Base-by-base conservation (phyloP, 2,329 filamentous ascomycete genomes). In the Colletotrichum sp. region DNA sequence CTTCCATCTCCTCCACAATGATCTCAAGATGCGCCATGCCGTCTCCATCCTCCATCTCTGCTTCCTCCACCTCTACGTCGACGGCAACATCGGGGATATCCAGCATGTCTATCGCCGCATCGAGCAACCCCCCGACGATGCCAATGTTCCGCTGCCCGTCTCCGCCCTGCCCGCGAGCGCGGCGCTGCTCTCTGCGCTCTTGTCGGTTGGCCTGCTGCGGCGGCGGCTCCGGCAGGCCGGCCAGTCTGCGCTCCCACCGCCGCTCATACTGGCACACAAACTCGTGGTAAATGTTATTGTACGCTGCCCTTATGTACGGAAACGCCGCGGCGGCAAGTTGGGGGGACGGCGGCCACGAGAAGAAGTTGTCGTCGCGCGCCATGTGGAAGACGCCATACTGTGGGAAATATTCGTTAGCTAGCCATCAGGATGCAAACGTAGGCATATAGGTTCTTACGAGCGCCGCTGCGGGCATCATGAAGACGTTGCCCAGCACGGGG, bases 281-380 rank as follows among this genome's bases (percentile, higher is more conserved):
- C 66, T 86, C 84, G 32, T 84, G 85, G 79, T 89, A 88, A 5
- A 90, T 55, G 68, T 84, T 84, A 76, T 85, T 84, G 79, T 92
- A 90, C 10, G 87, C 77, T 56, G 83, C 83, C 39, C 85, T 84
- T 6, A 87, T 80, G 58, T 86, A 87, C 0, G 90, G 90, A 76
- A 91, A 87, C 4, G 88, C 76, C 2, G 87, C 84, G 67, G 91
- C 81, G n/a, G 86, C 88, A 74, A 89, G 87, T 52, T 87, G 84
- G 1, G 89, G 87, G 1, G 89, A 88, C 0, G 89, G 90, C 1
- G 90, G 90, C 90, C 90, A 92, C 16, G 81, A 79, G 25, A 88
- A 82, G 64, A 88, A 84, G n/a, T 86, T 80, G 34, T 86, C 83
- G 55, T 89, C 84, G 58, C 87, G 84, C 69, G 87, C 83, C 43